These are phyloP conservation scores for Discostella stelligeroides DNA, from an alignment of 108 stramenopile species.

Conservation along the genomic window DNA sequence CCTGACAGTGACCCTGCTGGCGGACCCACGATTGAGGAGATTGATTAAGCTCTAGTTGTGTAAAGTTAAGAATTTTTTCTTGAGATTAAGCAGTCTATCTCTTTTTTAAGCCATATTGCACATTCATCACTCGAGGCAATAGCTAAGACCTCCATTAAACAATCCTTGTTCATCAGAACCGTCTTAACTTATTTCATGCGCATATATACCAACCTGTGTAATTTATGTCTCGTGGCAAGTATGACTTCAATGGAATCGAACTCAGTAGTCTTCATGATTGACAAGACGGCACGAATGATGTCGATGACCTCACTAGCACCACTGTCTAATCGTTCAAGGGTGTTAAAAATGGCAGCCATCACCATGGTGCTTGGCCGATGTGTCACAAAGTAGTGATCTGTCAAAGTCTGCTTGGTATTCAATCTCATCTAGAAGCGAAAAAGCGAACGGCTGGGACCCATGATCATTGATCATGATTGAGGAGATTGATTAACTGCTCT, in stretches of 20 bases:
- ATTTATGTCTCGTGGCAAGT: not conserved
- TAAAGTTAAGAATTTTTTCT: too few species aligned
- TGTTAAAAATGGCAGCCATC: constrained; percentile 43
- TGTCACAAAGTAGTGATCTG: constrained; percentile 24
- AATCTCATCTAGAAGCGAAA: constrained; percentile 37
- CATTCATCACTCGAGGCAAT: too few species aligned
- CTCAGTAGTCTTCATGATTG: not conserved
- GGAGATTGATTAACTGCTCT: too few species aligned
- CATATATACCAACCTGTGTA: not conserved
- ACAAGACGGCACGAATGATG: not conserved
- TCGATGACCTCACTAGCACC: not conserved
- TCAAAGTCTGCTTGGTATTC: constrained; percentile 46
- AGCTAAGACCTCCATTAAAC: too few species aligned
- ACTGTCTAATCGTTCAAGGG: constrained; percentile 18
- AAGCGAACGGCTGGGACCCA: too few species aligned
- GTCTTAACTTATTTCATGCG: too few species aligned
- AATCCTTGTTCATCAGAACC: too few species aligned
- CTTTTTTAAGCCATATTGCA: too few species aligned
- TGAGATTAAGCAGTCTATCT: too few species aligned
- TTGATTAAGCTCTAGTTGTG: too few species aligned
- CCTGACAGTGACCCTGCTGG: constrained; percentile 75
- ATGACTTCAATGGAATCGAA: not conserved
- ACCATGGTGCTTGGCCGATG: constrained; percentile 36
- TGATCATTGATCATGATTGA: too few species aligned
- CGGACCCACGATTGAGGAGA: constrained; percentile 93